These are phyloP conservation scores for Gonapodya prolifera DNA, from an alignment of 192 early-diverging fungal genomes.

Conservation along the genomic window DNA sequence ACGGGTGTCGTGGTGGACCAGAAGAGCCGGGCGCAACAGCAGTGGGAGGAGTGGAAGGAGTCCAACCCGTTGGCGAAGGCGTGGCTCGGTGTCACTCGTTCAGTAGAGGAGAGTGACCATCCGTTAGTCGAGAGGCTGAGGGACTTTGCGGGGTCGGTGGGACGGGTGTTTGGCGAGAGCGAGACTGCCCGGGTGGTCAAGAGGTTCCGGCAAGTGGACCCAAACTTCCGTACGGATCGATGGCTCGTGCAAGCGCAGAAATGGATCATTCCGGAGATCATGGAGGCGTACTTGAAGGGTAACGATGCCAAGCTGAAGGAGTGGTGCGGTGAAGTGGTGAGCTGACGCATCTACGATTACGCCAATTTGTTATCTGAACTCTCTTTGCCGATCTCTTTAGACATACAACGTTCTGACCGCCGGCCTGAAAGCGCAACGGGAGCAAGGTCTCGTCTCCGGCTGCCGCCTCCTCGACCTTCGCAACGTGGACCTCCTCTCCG, in stretches of 20 bases:
- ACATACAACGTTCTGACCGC: constrained; percentile 73
- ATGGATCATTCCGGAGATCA: constrained; percentile 88
- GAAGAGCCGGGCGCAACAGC: constrained; percentile 73
- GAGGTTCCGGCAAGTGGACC: constrained; percentile 69
- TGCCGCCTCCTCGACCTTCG: constrained; percentile 89
- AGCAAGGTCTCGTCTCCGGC: constrained; percentile 81
- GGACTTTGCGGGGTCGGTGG: constrained; percentile 48
- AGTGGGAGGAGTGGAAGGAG: constrained; percentile 87
- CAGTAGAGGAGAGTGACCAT: constrained; percentile 84
- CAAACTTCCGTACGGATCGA: constrained; percentile 64
- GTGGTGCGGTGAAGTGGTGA: constrained; percentile 92
- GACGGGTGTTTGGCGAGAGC: constrained; percentile 75
- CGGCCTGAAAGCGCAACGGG: constrained; percentile 66
- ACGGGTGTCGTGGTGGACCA: constrained; percentile 68
- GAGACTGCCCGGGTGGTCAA: constrained; percentile 84
- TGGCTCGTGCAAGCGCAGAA: constrained; percentile 86
- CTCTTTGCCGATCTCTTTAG: constrained; percentile 17
- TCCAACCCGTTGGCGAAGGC: constrained; percentile 73
- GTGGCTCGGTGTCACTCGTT: constrained; percentile 61
- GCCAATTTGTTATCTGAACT: too few species aligned
- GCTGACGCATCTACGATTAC: constrained; percentile 4
- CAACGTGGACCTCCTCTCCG: constrained; percentile 76
- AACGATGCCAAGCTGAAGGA: constrained; percentile 68
- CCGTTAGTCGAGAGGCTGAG: constrained; percentile 66
- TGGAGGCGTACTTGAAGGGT: constrained; percentile 85